These are phyloP conservation scores for Leishmania tarentolae DNA, from an alignment of 208 protist species.

Conservation along the genomic window DNA sequence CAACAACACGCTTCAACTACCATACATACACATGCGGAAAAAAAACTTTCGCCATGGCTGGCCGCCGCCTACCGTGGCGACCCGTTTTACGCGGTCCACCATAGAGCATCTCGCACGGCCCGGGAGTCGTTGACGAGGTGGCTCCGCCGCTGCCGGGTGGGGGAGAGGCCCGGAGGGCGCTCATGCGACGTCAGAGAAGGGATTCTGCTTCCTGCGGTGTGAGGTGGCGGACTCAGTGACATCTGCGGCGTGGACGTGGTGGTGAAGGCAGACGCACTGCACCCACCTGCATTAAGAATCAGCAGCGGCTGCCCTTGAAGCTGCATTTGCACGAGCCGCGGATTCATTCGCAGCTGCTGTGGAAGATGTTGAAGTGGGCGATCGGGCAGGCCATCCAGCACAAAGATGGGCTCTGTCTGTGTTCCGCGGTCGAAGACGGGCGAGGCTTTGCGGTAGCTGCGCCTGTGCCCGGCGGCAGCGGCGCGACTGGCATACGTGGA, in stretches of 20 bases:
- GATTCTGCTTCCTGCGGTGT: background rate
- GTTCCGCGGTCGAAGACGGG: background rate
- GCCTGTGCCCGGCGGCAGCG: background rate
- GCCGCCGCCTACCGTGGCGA: background rate
- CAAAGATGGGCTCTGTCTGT: constrained; percentile 30
- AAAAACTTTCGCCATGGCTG: background rate
- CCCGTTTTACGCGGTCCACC: constrained; percentile 4
- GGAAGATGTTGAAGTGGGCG: constrained; percentile 16
- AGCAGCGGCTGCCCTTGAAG: constrained; percentile 8
- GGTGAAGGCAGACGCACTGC: background rate
- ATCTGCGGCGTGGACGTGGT: constrained; percentile 7
- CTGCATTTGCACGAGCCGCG: constrained; percentile 2
- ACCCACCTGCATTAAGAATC: constrained; percentile 11
- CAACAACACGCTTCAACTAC: background rate
- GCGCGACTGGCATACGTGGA: background rate
- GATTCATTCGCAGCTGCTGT: constrained; percentile 11
- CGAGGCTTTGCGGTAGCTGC: background rate
- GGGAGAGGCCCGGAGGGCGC: constrained; percentile 10
- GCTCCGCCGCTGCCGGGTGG: constrained; percentile 7
- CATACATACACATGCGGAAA: background rate
- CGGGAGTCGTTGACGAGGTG: constrained; percentile 16
- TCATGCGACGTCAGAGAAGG: background rate
- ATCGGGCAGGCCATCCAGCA: constrained; percentile 20
- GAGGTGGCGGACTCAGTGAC: background rate
- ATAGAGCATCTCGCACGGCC: constrained; percentile 15